phyloP scores from a whole-genome alignment of 768 basidiomycete genomes.

The Boletus reticulatus region DNA sequence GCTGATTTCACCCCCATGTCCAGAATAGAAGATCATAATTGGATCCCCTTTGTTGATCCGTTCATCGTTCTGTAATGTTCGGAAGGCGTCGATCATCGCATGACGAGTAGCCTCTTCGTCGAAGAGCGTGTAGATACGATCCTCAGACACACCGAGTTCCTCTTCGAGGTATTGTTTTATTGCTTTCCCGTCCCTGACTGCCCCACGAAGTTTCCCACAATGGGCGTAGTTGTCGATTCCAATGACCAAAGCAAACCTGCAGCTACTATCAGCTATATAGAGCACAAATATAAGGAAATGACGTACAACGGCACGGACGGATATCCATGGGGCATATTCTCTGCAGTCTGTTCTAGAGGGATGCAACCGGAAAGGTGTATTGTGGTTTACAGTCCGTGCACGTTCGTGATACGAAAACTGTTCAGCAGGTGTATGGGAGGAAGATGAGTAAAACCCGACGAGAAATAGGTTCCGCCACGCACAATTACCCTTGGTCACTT shows the following conservation, averaged over 20 bases:
- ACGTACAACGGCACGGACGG: not conserved
- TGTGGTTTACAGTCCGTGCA: too few species aligned
- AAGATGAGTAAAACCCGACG: too few species aligned
- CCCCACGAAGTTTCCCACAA: constrained; percentile 31
- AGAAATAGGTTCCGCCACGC: too few species aligned
- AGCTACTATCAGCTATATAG: too few species aligned
- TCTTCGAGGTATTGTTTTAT: constrained; percentile 34
- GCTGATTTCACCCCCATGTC: constrained; percentile 37
- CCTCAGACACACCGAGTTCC: constrained; percentile 28
- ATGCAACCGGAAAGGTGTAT: too few species aligned
- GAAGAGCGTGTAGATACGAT: constrained; percentile 37
- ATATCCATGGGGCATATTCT: not conserved
- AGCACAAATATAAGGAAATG: not conserved
- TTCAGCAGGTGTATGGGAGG: too few species aligned
- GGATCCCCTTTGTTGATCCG: constrained; percentile 31
- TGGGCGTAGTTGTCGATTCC: constrained; percentile 40
- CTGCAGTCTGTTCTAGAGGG: too few species aligned
- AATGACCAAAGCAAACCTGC: constrained; percentile 39
- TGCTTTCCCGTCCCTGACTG: constrained; percentile 32
- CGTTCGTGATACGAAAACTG: too few species aligned
- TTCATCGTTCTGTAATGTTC: constrained; percentile 24
- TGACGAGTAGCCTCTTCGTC: constrained; percentile 36
- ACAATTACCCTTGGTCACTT: too few species aligned
- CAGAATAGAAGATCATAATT: constrained; percentile 46
- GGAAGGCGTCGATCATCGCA: constrained; percentile 31